Evolutionary conservation across 805 yeast species (phyloP), one percentile per base, ranked within the genome.

Genomic region (Grigorovia humatica): DNA sequence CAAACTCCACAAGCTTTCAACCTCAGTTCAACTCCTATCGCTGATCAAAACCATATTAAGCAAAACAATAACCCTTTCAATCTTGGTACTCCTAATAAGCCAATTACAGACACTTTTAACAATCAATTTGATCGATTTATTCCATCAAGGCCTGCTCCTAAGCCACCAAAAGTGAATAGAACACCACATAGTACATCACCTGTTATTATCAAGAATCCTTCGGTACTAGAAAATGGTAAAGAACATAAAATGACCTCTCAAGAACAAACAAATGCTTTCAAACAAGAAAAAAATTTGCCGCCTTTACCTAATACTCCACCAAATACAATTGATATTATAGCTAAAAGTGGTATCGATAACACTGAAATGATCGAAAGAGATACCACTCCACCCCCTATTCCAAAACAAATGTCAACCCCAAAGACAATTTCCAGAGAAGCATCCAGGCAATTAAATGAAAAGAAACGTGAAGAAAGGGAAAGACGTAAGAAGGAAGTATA

Each of bases 81-180:
- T 2, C 9, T 32, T 32, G 15, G 11, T 27, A 27, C 23, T 27
- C 45, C 52, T 12, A 49, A 30, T 15, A 60, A 17, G 17, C 13
- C 47, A 6, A 29, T 30, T 11, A 9, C 19, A n/a, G n/a, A 19
- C 12, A 9, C 41, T 11, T 44, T 23, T n/a, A 42, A 44, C 35
- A 13, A 23, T 18, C 32, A 32, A 9, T 62, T 55, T 51, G 66
- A 59, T 12, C 62, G 74, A 58, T 81, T 76, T 55, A 80, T 81
- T 49, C 87, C 86, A 4, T 75, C 80, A 50, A 71, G 87, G 55
- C 86, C 87, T 0, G 85, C 87, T 0, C 87, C 87, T 35, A 78
- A 76, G 58, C 85, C 86, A 11, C 78, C 77, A 3, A 59, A 65
- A 29, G 15, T 38, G n/a, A 41, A 48, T 17, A 13, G 59, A 62